A percentile compares a stretch with the other conserved stretches of the same genome.
Conservation (phyloP, 1,139 yeast genomes). For the Taphrina betulina region DNA sequence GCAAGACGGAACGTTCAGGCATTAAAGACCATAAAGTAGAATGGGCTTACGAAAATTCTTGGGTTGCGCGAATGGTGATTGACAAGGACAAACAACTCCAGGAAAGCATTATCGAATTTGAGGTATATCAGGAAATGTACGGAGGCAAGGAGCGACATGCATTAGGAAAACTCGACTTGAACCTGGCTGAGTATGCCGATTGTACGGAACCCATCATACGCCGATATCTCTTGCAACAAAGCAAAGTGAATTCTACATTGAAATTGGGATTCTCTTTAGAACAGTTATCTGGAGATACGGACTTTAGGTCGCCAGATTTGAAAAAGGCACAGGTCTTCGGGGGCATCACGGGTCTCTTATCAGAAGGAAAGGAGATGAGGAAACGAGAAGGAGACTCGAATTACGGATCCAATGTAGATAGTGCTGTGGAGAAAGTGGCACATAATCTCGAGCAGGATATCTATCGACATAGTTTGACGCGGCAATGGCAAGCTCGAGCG, state of each 20-base stretch:
- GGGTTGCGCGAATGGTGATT: slow-evolving; percentile 49
- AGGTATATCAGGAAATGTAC: slow-evolving; percentile 44
- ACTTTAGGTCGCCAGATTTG: slow-evolving; percentile 39
- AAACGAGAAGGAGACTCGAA: slow-evolving; percentile 6
- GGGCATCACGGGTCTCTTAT: slow-evolving; percentile 44
- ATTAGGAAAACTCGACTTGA: slow-evolving; percentile 66
- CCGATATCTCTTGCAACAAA: slow-evolving; percentile 67
- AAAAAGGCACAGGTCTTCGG: slow-evolving; percentile 43
- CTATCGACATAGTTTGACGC: slow-evolving; percentile 62
- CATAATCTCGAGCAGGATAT: slow-evolving; percentile 42
- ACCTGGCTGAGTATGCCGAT: slow-evolving; percentile 67
- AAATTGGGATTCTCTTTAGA: slow-evolving; percentile 53
- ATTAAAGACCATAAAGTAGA: slow-evolving; percentile 53
- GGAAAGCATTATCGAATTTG: slow-evolving; percentile 42
- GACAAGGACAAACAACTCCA: slow-evolving; percentile 44
- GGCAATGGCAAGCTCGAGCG: slow-evolving; percentile 77
- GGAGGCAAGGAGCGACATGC: slow-evolving; percentile 46
- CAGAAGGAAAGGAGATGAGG: slow-evolving; percentile 38
- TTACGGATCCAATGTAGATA: slow-evolving; percentile 12
- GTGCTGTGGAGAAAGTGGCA: slow-evolving; percentile 8
- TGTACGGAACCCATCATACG: slow-evolving; percentile 49
- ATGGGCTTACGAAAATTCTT: slow-evolving; percentile 50
- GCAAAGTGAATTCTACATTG: slow-evolving; percentile 78
- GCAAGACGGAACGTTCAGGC: slow-evolving; percentile 49
- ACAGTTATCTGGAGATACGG: slow-evolving; percentile 50